phyloP scores from a whole-genome alignment of 345 rosid species.

The Pelargonium nanum region DNA sequence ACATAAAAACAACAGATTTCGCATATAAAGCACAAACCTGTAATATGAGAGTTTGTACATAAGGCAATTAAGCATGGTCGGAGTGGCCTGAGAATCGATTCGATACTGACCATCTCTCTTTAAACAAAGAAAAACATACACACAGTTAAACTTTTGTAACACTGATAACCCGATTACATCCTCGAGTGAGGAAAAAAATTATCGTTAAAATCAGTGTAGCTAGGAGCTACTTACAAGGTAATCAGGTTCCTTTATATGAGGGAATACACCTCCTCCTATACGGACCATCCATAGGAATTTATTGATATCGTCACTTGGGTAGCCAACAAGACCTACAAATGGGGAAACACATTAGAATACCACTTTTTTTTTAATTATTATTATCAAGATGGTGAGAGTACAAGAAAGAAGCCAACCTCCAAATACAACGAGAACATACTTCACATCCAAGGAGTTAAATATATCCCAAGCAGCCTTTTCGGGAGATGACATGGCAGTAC shows the following conservation, averaged over 20 bases:
- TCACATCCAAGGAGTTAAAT: conserved; percentile 90
- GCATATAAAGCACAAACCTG: conserved; percentile 37
- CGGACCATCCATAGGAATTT: conserved; percentile 99
- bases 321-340: conserved; percentile 81
- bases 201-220: neutral
- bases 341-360: conserved; percentile 21
- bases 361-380: no score
- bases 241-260: conserved; percentile 96
- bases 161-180: neutral
- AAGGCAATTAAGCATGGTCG: conserved; percentile 87
- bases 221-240: conserved; percentile 46
- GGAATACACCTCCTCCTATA: conserved; percentile 96
- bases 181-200: no score
- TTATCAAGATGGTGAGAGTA: conserved; percentile 2
- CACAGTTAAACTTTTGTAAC: neutral
- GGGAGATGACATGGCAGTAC: conserved; percentile 99
- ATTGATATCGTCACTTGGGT: conserved; percentile 96
- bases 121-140: conserved; percentile 3
- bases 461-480: conserved; percentile 99
- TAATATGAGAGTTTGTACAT: conserved; percentile 96
- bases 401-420: conserved; percentile 62
- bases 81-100: conserved; percentile 87
- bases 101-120: conserved; percentile 97
- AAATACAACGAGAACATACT: conserved; percentile 94
- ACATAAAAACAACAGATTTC: neutral